phyloP scores from a whole-genome alignment of 441 rosid species.

The Mallotus japonicus region DNA sequence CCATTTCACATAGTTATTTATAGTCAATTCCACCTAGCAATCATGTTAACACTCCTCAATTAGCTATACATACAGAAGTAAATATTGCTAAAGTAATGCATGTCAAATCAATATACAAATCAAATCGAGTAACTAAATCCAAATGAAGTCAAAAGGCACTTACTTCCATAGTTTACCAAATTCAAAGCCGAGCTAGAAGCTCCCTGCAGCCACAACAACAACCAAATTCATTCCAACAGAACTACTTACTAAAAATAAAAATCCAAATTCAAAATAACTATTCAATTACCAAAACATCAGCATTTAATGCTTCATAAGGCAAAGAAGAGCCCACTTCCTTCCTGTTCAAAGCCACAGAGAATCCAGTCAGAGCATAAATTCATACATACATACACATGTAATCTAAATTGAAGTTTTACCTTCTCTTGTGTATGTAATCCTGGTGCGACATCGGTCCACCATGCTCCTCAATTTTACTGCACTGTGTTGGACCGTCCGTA shows the following conservation, averaged over 20 bases:
- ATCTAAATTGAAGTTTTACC: slow-evolving; percentile 26
- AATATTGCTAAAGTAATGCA: no score
- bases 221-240: background rate
- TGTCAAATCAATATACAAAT: no score
- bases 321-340: slow-evolving; percentile 44
- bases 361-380: background rate
- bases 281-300: slow-evolving; percentile 49
- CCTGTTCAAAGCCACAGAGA: slow-evolving; percentile 33
- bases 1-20: no score
- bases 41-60: background rate
- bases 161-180: slow-evolving; percentile 59
- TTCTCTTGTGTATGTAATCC: slow-evolving; percentile 52
- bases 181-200: slow-evolving; percentile 35
- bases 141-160: slow-evolving; percentile 13
- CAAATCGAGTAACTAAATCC: no score
- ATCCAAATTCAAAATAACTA: background rate
- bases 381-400: background rate
- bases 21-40: background rate
- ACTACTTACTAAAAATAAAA: background rate
- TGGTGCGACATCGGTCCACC: slow-evolving; percentile 62
- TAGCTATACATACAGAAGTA: background rate
- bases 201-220: slow-evolving; percentile 34
- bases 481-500: slow-evolving; percentile 22
- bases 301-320: slow-evolving; percentile 39
- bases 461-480: slow-evolving; percentile 23